Evolutionary conservation across 2,329 filamentous ascomycete genomes (phyloP).

Genomic region (Blastomyces percursus): DNA sequence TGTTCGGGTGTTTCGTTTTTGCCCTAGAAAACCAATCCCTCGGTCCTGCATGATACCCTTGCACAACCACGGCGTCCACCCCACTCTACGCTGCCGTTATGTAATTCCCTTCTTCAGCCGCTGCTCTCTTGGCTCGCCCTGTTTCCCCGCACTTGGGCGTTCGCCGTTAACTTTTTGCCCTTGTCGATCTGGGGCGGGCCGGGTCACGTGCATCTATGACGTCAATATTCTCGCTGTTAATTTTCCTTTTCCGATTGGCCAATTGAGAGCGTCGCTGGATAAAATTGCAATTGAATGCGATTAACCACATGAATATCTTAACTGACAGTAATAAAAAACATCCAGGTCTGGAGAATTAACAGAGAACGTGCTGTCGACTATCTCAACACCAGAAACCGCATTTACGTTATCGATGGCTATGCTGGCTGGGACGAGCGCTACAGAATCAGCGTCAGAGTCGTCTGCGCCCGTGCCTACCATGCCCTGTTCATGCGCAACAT

Average conservation of each 20-base stretch:
- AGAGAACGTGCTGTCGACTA: conserved; percentile 97
- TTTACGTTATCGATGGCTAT: conserved; percentile 96
- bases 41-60: conserved; percentile 6
- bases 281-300: no score
- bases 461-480: conserved; percentile 98
- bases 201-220: conserved; percentile 2
- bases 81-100: not conserved
- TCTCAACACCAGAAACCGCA: conserved; percentile 95
- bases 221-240: not conserved
- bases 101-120: not conserved
- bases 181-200: conserved; percentile 13
- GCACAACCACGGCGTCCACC: not conserved
- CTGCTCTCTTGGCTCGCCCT: not conserved
- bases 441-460: conserved; percentile 91
- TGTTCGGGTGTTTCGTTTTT: not conserved
- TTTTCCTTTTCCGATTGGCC: not conserved
- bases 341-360: conserved; percentile 98
- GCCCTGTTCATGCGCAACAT: conserved; percentile 99
- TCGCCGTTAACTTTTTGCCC: conserved; percentile 21
- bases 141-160: not conserved
- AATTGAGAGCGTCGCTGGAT: not conserved
- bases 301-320: not conserved
- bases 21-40: not conserved
- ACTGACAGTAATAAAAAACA: conserved; percentile 17
- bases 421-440: conserved; percentile 99